These are phyloP conservation scores for Circinella umbellata DNA, from an alignment of 371 early-diverging fungal species.

Conservation along the genomic window DNA sequence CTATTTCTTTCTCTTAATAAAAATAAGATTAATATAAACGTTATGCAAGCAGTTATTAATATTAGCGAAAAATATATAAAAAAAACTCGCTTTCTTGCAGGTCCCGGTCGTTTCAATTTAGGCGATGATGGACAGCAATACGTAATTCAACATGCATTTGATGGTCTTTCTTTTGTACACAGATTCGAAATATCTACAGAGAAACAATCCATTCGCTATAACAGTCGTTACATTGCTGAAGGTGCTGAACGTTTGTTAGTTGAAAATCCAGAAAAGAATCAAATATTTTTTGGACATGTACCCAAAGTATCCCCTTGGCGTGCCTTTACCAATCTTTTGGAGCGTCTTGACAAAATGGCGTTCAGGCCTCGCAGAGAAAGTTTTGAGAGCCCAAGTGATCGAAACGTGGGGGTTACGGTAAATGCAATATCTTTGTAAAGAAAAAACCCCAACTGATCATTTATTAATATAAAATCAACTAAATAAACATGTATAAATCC, in stretches of 20 bases:
- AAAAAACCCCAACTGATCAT: too few relatives aligned
- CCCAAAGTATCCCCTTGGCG: background rate
- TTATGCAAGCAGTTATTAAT: too few relatives aligned
- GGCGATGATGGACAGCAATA: slow-evolving; percentile 29
- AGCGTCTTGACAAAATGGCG: background rate
- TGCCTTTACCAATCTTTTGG: background rate
- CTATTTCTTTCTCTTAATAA: background rate
- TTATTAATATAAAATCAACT: too few relatives aligned
- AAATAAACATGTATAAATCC: background rate
- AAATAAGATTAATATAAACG: too few relatives aligned
- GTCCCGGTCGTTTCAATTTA: slow-evolving; percentile 42
- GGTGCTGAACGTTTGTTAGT: background rate
- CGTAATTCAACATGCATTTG: slow-evolving; percentile 47
- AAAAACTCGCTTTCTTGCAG: slow-evolving; percentile 10
- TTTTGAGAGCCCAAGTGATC: slow-evolving; percentile 19
- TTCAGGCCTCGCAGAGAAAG: background rate
- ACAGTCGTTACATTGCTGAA: slow-evolving; percentile 31
- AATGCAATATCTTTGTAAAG: background rate
- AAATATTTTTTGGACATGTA: slow-evolving; percentile 33
- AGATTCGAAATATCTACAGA: slow-evolving; percentile 33
- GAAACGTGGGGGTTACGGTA: slow-evolving; percentile 53
- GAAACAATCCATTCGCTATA: slow-evolving; percentile 26
- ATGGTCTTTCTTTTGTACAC: slow-evolving; percentile 45
- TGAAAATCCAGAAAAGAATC: background rate
- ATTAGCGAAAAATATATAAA: background rate